Evolutionary conservation across 768 basidiomycete species (phyloP), one percentile per base, ranked within the genome.

Genomic region (Cytidiella melzeri): DNA sequence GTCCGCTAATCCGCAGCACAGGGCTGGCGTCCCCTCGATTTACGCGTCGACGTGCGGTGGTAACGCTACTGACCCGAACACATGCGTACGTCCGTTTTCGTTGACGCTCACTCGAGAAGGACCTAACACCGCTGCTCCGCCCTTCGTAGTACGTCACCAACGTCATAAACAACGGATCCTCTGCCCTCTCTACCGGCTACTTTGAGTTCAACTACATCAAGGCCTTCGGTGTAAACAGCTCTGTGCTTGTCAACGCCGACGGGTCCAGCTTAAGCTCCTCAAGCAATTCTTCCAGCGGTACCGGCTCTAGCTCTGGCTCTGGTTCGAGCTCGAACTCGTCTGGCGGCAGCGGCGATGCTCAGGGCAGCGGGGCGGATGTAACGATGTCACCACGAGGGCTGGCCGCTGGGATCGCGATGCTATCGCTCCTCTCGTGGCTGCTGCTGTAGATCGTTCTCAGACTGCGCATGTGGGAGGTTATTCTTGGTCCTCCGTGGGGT

Each of bases 181-280:
- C 69, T 19, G 66, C 69, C 44, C 78, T 68, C 63, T 73, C 72
- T 53, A 53, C 66, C 21, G 77, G 77, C 1, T 81, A 76, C 63
- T 87, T 83, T 55, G 81, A 84, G 62, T 69, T 86, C 59, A 69
- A 72, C 38, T 79, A 76, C 52, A 64, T 87, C 45, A 76, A 78
- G 11, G 75, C 76, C 4, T 83, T 80, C 59, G 61, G 69, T 21
- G 67, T 61, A 30, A 53, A 47, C 52, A 41, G 46, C 39, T 41
- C 26, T 38, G 45, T 38, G 41, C 36, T 51, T 37, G 49, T 51
- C 34, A 13, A 30, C 45, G 18, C 34, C 15, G 25, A 20, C 43
- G 52, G 47, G 25, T 30, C 39, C 56, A 34, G 19, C 36, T 21
- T 21, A 19, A 13, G 11, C 38, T 18, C 3, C 6, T 25, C 15